These are phyloP conservation scores for Trichomonascaceae sp. DNA, from an alignment of 1,139 yeast genomes.

Conservation along the genomic window DNA sequence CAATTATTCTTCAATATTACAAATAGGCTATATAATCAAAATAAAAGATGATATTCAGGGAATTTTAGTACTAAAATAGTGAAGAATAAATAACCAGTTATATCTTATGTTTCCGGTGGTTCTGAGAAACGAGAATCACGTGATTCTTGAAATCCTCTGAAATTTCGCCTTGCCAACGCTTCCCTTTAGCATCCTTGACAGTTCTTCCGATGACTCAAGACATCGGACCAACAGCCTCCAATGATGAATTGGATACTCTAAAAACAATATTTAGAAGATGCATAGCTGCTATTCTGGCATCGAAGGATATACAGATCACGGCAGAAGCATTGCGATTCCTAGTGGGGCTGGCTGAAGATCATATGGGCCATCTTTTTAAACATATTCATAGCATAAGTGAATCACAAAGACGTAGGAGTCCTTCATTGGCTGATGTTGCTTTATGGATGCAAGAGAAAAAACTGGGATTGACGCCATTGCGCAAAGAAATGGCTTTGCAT, in stretches of 20 bases:
- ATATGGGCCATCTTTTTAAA: slow-evolving; percentile 43
- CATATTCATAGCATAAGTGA: slow-evolving; percentile 51
- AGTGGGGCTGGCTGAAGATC: slow-evolving; percentile 37
- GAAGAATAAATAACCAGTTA: no score
- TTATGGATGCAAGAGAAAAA: slow-evolving; percentile 43
- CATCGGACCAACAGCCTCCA: neutral
- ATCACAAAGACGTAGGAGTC: slow-evolving; percentile 60
- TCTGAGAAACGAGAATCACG: no score
- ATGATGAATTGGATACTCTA: slow-evolving; percentile 9
- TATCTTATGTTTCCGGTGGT: no score
- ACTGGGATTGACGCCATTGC: slow-evolving; percentile 43
- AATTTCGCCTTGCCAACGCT: neutral
- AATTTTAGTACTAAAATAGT: no score
- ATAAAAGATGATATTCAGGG: neutral
- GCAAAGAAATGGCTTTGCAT: slow-evolving; percentile 35
- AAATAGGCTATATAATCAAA: neutral
- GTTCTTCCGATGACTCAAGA: neutral
- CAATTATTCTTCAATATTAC: neutral
- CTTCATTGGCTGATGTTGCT: slow-evolving; percentile 54
- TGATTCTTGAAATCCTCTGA: no score
- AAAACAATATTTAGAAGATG: slow-evolving; percentile 23
- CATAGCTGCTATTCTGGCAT: slow-evolving; percentile 26
- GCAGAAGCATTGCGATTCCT: slow-evolving; percentile 31
- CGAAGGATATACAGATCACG: slow-evolving; percentile 19
- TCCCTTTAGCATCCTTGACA: no score